Evolutionary conservation across 768 basidiomycete species (phyloP), one percentile per base, ranked within the genome.

Genomic region (Polyporus arcularius): DNA sequence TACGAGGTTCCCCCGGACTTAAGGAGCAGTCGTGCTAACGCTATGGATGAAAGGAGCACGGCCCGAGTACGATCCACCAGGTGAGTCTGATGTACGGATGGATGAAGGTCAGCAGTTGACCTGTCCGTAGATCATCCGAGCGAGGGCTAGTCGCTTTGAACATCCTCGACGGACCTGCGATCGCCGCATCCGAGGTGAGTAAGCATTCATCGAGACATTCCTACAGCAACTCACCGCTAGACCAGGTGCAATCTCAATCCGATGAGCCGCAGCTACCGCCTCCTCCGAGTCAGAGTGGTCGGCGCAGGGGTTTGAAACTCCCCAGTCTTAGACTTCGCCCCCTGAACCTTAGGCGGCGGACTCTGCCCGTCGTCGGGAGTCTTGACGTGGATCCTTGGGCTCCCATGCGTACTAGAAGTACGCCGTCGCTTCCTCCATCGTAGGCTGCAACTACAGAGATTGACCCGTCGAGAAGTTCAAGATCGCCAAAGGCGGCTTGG

Each of bases 381-480:
- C 8, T 21, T 38, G 8, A 12, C 43, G 21, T 48, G 35, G 26
- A 21, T 14, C 7, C 58, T 32, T 2, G 1, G 50, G 12, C 53
- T 4, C 53, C 53, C 41, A 53, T 48, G 16, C 39, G 55, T 5
- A 60, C 59, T 1, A n/a, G n/a, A n/a, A 53, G 59, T 40, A 49
- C 42, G 16, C 32, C 21, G 10, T 10, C 11, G 21, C 18, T 16
- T 28, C 10, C 11, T 38, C 32, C 14, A 11, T 30, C n/a, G n/a
- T n/a, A n/a, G n/a, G n/a, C n/a, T 4, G n/a, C 51, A 5, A 11
- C 16, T 40, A 35, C 3, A n/a, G n/a, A n/a, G n/a, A 16, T 45
- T 8, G 14, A 16, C 21, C 14, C 1, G 1, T 2, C 43, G 14
- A n/a, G n/a, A n/a, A n/a, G n/a, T n/a, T n/a, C n/a, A n/a, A n/a